Percentiles rank a stretch among this genome's conserved stretches.
These are phyloP conservation scores for Cinnamomum chago DNA, from an alignment of 164 flowering plant species.

Conservation along the genomic window DNA sequence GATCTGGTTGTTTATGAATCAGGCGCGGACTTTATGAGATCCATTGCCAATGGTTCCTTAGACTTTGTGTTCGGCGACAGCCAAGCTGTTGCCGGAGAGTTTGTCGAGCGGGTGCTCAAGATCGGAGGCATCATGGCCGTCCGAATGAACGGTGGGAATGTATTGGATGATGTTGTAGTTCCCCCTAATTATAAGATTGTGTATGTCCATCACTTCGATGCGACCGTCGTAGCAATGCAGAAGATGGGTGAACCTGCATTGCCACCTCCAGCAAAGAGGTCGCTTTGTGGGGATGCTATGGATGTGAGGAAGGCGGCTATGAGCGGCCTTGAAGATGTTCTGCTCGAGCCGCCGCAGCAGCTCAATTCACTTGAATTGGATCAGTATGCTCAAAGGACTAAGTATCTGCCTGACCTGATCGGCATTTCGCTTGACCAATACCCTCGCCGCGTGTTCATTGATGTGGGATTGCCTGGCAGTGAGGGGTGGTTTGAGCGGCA, in stretches of 20 bases:
- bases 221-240: slow-evolving; percentile 46
- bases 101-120: slow-evolving; percentile 45
- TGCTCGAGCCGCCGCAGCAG: slow-evolving; percentile 73
- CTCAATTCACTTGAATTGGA: slow-evolving; percentile 31
- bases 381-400: slow-evolving; percentile 38
- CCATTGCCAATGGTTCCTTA: slow-evolving; percentile 26
- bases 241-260: slow-evolving; percentile 18
- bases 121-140: slow-evolving; percentile 44
- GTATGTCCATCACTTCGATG: slow-evolving; percentile 41
- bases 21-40: slow-evolving; percentile 27
- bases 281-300: slow-evolving; percentile 19
- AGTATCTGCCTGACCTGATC: slow-evolving; percentile 59
- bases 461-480: slow-evolving; percentile 32
- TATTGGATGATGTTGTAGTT: slow-evolving; percentile 15
- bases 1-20: slow-evolving; percentile 20
- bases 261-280: slow-evolving; percentile 10
- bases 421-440: slow-evolving; percentile 58
- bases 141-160: slow-evolving; percentile 22
- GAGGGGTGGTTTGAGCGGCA: slow-evolving; percentile 52
- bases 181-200: slow-evolving; percentile 49
- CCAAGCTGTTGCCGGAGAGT: slow-evolving; percentile 10
- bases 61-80: slow-evolving; percentile 34
- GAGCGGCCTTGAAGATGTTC: slow-evolving; percentile 58
- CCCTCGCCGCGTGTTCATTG: slow-evolving; percentile 62
- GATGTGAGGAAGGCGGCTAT: slow-evolving; percentile 56